Evolutionary conservation across 805 yeast genomes (phyloP).

Genomic region (Saccharomyces mikatae): DNA sequence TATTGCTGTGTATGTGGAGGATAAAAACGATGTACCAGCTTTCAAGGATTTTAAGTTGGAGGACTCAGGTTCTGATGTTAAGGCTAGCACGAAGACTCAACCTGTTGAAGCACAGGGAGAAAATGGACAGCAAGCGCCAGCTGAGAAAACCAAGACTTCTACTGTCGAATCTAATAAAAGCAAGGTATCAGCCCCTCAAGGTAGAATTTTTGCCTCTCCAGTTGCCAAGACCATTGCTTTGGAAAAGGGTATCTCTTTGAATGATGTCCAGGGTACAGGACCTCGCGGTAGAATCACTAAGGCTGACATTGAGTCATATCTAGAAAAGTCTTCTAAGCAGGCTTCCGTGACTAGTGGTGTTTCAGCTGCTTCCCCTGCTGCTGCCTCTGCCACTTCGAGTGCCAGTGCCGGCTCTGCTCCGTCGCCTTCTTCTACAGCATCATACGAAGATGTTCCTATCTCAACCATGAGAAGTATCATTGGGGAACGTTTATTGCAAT

Average conservation of each 20-base stretch:
- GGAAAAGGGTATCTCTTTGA: slow-evolving; percentile 83
- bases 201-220: slow-evolving; percentile 88
- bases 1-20: slow-evolving; percentile 93
- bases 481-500: slow-evolving; percentile 77
- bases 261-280: slow-evolving; percentile 83
- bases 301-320: slow-evolving; percentile 74
- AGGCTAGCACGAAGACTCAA: slow-evolving; percentile 13
- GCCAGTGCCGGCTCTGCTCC: slow-evolving; percentile 39
- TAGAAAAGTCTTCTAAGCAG: slow-evolving; percentile 22
- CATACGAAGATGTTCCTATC: slow-evolving; percentile 77
- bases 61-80: slow-evolving; percentile 44
- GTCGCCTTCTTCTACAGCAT: slow-evolving; percentile 43
- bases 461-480: slow-evolving; percentile 90
- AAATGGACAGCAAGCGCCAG: slow-evolving; percentile 4
- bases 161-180: slow-evolving; percentile 19
- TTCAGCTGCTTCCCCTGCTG: slow-evolving; percentile 38
- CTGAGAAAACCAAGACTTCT: slow-evolving; percentile 20
- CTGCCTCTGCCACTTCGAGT: slow-evolving; percentile 30
- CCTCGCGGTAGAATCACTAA: slow-evolving; percentile 92
- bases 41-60: slow-evolving; percentile 82
- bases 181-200: slow-evolving; percentile 37
- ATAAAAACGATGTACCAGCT: slow-evolving; percentile 73
- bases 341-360: slow-evolving; percentile 30
- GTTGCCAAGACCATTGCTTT: slow-evolving; percentile 87
- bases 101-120: slow-evolving; percentile 32